Base-by-base conservation (phyloP, 2,329 filamentous ascomycete species). In the Dactylella cylindrospora region DNA sequence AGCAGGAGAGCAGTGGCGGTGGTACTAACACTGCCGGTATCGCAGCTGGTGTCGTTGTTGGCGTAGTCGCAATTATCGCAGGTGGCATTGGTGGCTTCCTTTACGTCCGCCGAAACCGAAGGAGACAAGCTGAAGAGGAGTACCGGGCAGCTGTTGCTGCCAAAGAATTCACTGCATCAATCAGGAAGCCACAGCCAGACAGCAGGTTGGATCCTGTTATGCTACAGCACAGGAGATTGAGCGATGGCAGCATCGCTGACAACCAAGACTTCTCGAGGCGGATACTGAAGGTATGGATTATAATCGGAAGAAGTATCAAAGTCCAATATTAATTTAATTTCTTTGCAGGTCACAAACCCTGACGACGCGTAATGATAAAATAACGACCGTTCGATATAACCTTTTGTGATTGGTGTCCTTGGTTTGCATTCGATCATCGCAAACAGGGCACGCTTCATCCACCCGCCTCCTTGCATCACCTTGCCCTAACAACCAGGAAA, bases 191-290 rank as follows among this genome's bases (percentile, higher is more conserved):
- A 76, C 80, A 70, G 78, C 77, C 53, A 82, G 91, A 97, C 71
- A 84, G 87, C 33, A 83, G 91, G 51, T 82, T 96, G 54, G 91
- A 97, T 67, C 89, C 90, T 5, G 84, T 79, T 53, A 81, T 90
- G 66, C 84, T 94, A 80, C 84, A 85, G 57, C 82, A 90, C 68
- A 80, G 89, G 71, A 83, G 90, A 74, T 81, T 91, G 76, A 96
- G 91, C 75, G 88, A 93, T 70, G 91, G 91, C 68, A 96, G 90
- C 74, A 96, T 97, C 73, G 91, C 90, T 46, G 91, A 97, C 73
- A 94, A 96, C 75, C 84, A 95, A 75, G 91, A 97, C 73, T 97
- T 95, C 76, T 96, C 91, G 65, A 84, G 91, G 76, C 86, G 88
- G 76, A 96, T 97, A 74, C 81, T 97, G 71, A 88, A 94, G 83